Evolutionary conservation across 2,329 filamentous ascomycete genomes (phyloP).

Genomic region (Trichophyton rubrum): DNA sequence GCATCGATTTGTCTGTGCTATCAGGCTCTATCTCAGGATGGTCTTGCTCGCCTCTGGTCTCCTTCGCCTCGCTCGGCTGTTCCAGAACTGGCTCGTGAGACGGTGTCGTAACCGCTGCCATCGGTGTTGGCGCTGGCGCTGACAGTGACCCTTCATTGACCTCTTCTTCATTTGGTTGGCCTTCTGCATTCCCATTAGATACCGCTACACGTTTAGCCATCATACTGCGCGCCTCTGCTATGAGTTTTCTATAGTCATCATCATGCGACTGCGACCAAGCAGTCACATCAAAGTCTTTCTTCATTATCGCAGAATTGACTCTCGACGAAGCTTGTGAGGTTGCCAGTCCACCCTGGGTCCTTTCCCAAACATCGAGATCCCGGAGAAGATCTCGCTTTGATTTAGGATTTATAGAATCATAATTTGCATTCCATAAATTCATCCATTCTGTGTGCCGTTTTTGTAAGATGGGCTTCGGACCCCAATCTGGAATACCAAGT

Average conservation of each 20-base stretch:
- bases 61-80: no score
- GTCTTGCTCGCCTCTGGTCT: neutral
- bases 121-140: neutral
- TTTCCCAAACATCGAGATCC: constrained; percentile 79
- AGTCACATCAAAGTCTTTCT: constrained; percentile 75
- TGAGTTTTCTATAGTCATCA: constrained; percentile 63
- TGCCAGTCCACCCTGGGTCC: constrained; percentile 54
- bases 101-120: neutral
- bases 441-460: constrained; percentile 83
- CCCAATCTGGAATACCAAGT: constrained; percentile 61
- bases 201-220: neutral
- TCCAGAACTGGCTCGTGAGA: neutral
- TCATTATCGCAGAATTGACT: constrained; percentile 46
- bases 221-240: constrained; percentile 52
- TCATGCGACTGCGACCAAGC: constrained; percentile 65
- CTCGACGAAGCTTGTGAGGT: constrained; percentile 11
- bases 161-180: constrained; percentile 14
- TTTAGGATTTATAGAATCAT: constrained; percentile 65
- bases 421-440: constrained; percentile 94
- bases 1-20: neutral
- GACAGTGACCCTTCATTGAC: neutral
- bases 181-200: neutral
- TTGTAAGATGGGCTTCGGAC: constrained; percentile 57
- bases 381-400: constrained; percentile 57
- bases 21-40: neutral